Percentiles rank a stretch among this genome's conserved stretches.
These are phyloP conservation scores for Fusarium robinianum DNA, from an alignment of 2,329 filamentous ascomycete genomes.

Conservation along the genomic window DNA sequence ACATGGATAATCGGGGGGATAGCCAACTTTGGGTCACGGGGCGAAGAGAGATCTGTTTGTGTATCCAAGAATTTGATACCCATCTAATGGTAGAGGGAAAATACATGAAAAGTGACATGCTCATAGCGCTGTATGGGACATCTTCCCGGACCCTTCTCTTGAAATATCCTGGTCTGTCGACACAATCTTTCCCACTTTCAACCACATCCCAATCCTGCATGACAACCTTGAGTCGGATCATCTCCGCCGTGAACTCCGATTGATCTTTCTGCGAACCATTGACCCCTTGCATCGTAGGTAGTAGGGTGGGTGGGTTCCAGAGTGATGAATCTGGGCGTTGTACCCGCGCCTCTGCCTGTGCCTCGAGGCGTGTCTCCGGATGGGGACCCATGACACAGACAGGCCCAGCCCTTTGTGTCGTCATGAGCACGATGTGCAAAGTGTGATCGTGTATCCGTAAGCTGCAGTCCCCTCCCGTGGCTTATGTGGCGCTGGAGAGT, in stretches of 20 bases:
- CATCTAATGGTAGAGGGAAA: constrained; percentile 28
- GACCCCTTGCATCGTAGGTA: too few species aligned
- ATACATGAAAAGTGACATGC: constrained; percentile 29
- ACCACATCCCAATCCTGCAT: constrained; percentile 7
- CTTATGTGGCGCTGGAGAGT: constrained; percentile 15
- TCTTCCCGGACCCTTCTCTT: constrained; percentile 8
- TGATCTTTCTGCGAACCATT: constrained; percentile 3
- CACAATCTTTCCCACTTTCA: constrained; percentile 22
- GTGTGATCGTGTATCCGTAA: constrained; percentile 3
- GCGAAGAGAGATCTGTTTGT: constrained; percentile 4
- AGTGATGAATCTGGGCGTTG: neutral
- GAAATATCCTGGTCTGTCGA: constrained; percentile 20
- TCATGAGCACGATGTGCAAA: constrained; percentile 13
- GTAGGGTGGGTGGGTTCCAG: too few species aligned
- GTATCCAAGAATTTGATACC: constrained; percentile 32
- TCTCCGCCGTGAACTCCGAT: neutral
- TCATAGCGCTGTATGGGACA: constrained; percentile 17
- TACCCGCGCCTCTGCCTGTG: too few species aligned
- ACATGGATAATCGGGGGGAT: constrained; percentile 1
- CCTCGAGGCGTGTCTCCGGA: neutral
- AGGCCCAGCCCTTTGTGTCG: constrained; percentile 27
- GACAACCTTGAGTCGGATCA: constrained; percentile 4
- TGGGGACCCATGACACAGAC: constrained; percentile 24
- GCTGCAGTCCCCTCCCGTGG: constrained; percentile 5
- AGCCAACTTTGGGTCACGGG: too few species aligned